Base-by-base conservation (phyloP, 805 yeast genomes). In the Wickerhamomyces canadensis region DNA sequence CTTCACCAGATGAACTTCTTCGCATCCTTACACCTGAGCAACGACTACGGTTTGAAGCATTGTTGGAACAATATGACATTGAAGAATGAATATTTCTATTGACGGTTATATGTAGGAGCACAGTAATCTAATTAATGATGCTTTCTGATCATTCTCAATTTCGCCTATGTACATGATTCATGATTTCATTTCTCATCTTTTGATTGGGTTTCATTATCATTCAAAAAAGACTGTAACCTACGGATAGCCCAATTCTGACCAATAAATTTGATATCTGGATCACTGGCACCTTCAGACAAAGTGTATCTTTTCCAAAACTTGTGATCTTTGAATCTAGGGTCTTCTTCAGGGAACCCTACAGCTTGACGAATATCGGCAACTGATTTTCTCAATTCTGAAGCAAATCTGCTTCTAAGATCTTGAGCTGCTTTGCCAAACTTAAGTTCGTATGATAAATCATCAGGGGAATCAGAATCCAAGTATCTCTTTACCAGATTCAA, bases 201-300 rank as follows among this genome's bases (percentile, higher is more conserved):
- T 10, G 24, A 23, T n/a, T 30, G 14, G 10, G 18, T 16, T 29
- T 51, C 47, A 28, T 47, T 41, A 8, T 60, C 61, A 23, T 54
- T 53, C 25, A 63, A 44, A 34, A 58, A 61, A 10, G 66, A 67
- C 55, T 84, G 94, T 33, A 79, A 69, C 48, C 87, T 68, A 54
- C 74, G 76, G 27, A 84, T 73, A 2, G 94, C 94, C 93, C 94
- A 84, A 54, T 85, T 85, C 52, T 78, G 64, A 2, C 95, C 95
- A 19, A 83, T 70, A 47, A 85, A 83, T 48, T 76, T 61, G 17
- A 85, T 73, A 37, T 77, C 84, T 0, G 82, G 82, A 42, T 78
- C 87, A 40, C 79, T 71, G 19, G 51, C 61, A 10, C 94, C 94
- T 58, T 80, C 85, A 4, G 80, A 58, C 2, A 40, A 33, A 7